These are phyloP conservation scores for Meyerozyma elateridarum DNA, from an alignment of 1,139 yeast genomes.

Conservation along the genomic window DNA sequence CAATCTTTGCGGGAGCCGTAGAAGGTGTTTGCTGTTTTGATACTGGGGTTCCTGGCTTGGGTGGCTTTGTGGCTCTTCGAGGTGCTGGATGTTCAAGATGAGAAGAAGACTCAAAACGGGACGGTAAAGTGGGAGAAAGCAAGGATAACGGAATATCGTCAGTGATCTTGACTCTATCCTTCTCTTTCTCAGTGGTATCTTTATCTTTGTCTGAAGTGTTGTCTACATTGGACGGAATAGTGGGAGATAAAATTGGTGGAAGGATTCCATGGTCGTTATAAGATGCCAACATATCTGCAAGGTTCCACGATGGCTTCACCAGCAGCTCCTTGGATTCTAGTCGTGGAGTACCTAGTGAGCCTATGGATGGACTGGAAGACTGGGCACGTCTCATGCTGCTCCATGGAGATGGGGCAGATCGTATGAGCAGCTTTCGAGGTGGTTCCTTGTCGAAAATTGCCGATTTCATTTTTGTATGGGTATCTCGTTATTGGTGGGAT, in stretches of 20 bases:
- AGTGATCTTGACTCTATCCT: conserved; percentile 11
- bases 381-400: conserved; percentile 8
- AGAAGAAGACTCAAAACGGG: conserved; percentile 26
- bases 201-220: too few species aligned
- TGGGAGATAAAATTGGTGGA: conserved; percentile 41
- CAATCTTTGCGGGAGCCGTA: conserved; percentile 13
- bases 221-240: conserved; percentile 25
- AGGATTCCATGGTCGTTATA: conserved; percentile 31
- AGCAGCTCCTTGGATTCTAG: conserved; percentile 1
- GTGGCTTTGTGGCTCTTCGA: conserved; percentile 4
- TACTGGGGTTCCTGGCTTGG: conserved; percentile 4
- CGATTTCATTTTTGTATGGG: conserved; percentile 25
- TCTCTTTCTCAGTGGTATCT: too few species aligned
- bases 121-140: conserved; percentile 35
- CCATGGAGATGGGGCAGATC: conserved; percentile 1
- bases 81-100: conserved; percentile 4
- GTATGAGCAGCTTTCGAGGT: conserved; percentile 3
- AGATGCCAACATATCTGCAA: conserved; percentile 36
- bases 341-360: conserved; percentile 12
- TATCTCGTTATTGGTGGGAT: too few species aligned
- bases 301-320: conserved; percentile 28
- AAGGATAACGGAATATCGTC: conserved; percentile 27
- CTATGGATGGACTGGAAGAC: conserved; percentile 17
- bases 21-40: conserved; percentile 12
- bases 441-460: conserved; percentile 31